phyloP scores from a whole-genome alignment of 1,284 basidiomycete species.

The Vanrija sp. region DNA sequence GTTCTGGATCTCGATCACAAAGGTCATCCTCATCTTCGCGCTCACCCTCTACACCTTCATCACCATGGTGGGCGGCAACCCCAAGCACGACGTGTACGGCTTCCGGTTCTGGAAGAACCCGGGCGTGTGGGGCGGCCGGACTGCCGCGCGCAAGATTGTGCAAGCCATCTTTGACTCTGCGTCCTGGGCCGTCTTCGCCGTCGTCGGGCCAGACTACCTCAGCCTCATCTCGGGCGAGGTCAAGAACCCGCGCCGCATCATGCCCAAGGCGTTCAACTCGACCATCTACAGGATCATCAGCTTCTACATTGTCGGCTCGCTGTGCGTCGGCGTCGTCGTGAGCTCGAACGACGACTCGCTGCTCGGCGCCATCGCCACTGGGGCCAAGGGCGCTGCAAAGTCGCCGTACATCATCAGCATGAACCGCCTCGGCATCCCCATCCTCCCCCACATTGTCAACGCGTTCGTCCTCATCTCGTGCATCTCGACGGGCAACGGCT shows the following conservation, averaged over 20 bases:
- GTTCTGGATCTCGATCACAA: slow-evolving; percentile 34
- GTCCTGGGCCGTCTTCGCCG: slow-evolving; percentile 32
- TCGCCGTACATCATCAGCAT: slow-evolving; percentile 38
- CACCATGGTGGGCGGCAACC: slow-evolving; percentile 34
- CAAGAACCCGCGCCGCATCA: slow-evolving; percentile 25
- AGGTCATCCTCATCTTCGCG: slow-evolving; percentile 34
- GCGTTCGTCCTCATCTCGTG: slow-evolving; percentile 40
- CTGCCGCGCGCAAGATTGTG: slow-evolving; percentile 22
- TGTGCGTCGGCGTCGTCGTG: slow-evolving; percentile 30
- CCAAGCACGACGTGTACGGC: slow-evolving; percentile 15
- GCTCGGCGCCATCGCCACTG: slow-evolving; percentile 17
- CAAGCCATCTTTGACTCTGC: slow-evolving; percentile 32
- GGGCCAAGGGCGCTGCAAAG: slow-evolving; percentile 17
- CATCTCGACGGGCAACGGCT: slow-evolving; percentile 39
- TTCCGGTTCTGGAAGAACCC: slow-evolving; percentile 38
- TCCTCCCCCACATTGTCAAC: slow-evolving; percentile 44
- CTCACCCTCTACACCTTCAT: slow-evolving; percentile 37
- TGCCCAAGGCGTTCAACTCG: slow-evolving; percentile 37
- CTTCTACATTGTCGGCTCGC: slow-evolving; percentile 34
- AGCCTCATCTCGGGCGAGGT: slow-evolving; percentile 25
- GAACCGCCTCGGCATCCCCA: slow-evolving; percentile 39
- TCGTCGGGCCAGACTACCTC: slow-evolving; percentile 30
- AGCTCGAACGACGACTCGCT: slow-evolving; percentile 14
- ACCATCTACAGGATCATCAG: slow-evolving; percentile 32
- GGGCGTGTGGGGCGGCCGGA: slow-evolving; percentile 24